phyloP scores from a whole-genome alignment of 148 eudicot species.

The Salicornia ramosissima region DNA sequence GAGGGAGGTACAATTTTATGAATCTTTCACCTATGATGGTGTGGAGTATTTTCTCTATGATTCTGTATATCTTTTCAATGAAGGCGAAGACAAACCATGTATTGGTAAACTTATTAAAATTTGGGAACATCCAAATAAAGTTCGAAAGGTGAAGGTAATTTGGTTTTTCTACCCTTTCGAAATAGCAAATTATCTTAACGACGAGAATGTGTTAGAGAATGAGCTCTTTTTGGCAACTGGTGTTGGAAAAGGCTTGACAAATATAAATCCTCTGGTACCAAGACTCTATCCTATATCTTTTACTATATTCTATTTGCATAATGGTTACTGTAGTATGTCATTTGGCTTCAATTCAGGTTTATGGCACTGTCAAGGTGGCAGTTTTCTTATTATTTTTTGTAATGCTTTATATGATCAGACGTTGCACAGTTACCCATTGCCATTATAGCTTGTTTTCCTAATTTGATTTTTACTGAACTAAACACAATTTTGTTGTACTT shows the following conservation, averaged over 20 bases:
- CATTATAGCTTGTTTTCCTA: not conserved
- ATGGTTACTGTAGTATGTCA: no score
- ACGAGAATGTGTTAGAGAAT: constrained; percentile 28
- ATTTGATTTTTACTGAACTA: no score
- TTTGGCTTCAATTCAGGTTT: not conserved
- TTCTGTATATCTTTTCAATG: constrained; percentile 51
- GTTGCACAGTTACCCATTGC: not conserved
- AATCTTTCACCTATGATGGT: constrained; percentile 59
- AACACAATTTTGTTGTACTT: no score
- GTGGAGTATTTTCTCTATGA: constrained; percentile 53
- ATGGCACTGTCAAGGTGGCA: not conserved
- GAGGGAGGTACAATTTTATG: constrained; percentile 49
- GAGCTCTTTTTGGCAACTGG: constrained; percentile 71
- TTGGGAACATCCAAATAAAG: constrained; percentile 39
- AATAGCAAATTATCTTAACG: constrained; percentile 40
- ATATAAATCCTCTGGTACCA: constrained; percentile 56
- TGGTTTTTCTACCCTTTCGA: constrained; percentile 78
- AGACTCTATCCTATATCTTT: not conserved
- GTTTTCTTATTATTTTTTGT: not conserved
- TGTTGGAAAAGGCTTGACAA: constrained; percentile 51
- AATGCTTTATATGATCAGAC: not conserved
- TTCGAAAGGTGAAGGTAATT: constrained; percentile 49
- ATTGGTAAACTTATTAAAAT: constrained; percentile 62
- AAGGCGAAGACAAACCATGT: constrained; percentile 44
- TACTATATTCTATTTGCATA: not conserved